Conservation (phyloP, 768 basidiomycete genomes). For the Chalciporus piperatus region DNA sequence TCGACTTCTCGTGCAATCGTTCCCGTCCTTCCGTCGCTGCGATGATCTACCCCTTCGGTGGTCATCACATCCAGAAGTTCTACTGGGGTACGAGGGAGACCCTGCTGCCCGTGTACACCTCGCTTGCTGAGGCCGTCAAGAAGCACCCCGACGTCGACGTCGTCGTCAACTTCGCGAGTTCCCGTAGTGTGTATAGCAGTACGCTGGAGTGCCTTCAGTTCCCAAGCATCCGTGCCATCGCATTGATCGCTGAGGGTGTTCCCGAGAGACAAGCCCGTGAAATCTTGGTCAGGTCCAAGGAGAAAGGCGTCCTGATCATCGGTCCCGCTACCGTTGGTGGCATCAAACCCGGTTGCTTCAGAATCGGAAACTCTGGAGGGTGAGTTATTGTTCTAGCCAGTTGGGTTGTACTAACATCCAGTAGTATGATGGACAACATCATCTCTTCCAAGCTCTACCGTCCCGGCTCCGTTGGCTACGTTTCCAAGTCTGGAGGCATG, state of each 20-base stretch:
- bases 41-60: conserved; percentile 99
- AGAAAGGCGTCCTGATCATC: conserved; percentile 86
- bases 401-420: conserved; percentile 4
- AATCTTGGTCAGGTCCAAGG: conserved; percentile 84
- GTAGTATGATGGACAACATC: conserved; percentile 99
- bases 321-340: conserved; percentile 99
- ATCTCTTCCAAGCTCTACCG: conserved; percentile 98
- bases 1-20: conserved; percentile 97
- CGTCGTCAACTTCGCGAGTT: conserved; percentile 96
- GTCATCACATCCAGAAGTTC: conserved; percentile 99
- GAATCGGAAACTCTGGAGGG: conserved; percentile 99
- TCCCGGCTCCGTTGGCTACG: conserved; percentile 95
- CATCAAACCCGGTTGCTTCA: conserved; percentile 99
- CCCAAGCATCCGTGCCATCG: conserved; percentile 52
- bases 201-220: conserved; percentile 85
- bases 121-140: conserved; percentile 81
- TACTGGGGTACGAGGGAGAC: conserved; percentile 99
- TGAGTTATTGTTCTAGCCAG: conserved; percentile 35
- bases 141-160: conserved; percentile 98
- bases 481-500: conserved; percentile 99
- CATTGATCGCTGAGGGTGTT: conserved; percentile 98
- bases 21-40: conserved; percentile 90
- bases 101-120: conserved; percentile 95
- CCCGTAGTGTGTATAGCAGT: conserved; percentile 90
- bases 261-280: conserved; percentile 97